Percentiles rank a stretch among this genome's conserved stretches.
phyloP scores from a whole-genome alignment of 1,284 basidiomycete species.

The Sutorius eximius region DNA sequence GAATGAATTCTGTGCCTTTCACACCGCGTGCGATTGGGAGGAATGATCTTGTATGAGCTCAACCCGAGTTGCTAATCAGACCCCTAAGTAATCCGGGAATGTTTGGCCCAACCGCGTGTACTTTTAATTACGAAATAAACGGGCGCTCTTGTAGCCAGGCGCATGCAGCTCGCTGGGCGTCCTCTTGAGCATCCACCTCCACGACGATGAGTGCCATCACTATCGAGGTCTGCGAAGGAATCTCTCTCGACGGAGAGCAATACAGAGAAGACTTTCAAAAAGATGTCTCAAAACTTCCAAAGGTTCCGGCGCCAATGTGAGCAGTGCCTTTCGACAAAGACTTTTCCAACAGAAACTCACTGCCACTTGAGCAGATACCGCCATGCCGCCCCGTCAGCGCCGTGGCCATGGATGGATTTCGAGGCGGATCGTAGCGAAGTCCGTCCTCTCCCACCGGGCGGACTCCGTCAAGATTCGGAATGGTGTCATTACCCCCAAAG shows the following conservation, averaged over 20 bases:
- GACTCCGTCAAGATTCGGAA: conserved; percentile 5
- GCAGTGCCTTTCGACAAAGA: conserved; percentile 1
- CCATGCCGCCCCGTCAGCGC: conserved; percentile 38
- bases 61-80: not conserved
- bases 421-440: conserved; percentile 29
- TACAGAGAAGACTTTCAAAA: conserved; percentile 14
- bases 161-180: not conserved
- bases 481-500: conserved; percentile 47
- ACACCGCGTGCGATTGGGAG: not conserved
- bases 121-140: conserved; percentile 13
- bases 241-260: not conserved
- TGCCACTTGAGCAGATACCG: conserved; percentile 27
- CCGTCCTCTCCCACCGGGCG: conserved; percentile 10
- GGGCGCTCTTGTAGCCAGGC: conserved; percentile 10
- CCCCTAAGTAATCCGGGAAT: not conserved
- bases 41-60: not conserved
- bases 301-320: conserved; percentile 31
- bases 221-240: conserved; percentile 14
- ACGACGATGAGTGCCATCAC: conserved; percentile 15
- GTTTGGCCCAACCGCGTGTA: not conserved
- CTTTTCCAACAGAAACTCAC: not conserved
- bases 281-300: conserved; percentile 22
- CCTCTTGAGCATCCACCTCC: not conserved
- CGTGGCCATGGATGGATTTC: conserved; percentile 42
- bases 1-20: not conserved